These are phyloP conservation scores for Eremochloa ophiuroides DNA, from an alignment of 176 grass and related monocot species.

Conservation along the genomic window DNA sequence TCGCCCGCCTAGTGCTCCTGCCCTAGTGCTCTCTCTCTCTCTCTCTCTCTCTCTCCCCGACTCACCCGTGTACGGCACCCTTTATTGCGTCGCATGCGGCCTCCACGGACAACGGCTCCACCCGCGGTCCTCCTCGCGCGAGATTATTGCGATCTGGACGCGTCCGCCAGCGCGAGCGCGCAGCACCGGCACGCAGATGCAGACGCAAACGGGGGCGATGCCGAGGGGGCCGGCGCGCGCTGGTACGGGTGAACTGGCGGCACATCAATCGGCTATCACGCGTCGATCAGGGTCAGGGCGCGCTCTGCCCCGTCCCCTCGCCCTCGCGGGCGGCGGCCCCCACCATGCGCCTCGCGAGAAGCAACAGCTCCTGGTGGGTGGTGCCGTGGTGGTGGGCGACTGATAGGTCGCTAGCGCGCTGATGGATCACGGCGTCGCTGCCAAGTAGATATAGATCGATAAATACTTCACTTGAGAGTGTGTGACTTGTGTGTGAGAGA, in stretches of 20 bases:
- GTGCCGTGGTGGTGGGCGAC: not conserved
- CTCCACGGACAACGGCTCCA: not conserved
- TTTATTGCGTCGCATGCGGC: not conserved
- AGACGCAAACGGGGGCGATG: not conserved
- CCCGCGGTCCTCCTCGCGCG: not conserved
- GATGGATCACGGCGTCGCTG: not conserved
- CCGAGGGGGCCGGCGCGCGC: not conserved
- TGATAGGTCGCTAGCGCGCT: not conserved
- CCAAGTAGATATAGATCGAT: not conserved
- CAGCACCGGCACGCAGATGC: not conserved
- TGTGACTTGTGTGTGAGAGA: not conserved
- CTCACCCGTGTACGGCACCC: not conserved
- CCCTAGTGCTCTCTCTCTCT: not conserved
- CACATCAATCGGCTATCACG: conserved; percentile 13
- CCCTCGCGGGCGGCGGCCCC: not conserved
- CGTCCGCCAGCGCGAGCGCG: not conserved
- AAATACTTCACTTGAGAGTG: not conserved
- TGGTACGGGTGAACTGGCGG: conserved; percentile 18
- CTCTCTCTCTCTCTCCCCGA: not conserved
- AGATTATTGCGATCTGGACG: not conserved
- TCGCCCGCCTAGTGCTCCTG: not conserved
- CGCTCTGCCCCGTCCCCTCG: not conserved
- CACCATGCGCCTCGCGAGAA: not conserved
- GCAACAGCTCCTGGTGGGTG: not conserved
- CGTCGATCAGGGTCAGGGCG: not conserved